Evolutionary conservation across 163 green algal genomes (phyloP), one percentile per base, ranked within the genome.

Genomic region (Scenedesmus sp.): DNA sequence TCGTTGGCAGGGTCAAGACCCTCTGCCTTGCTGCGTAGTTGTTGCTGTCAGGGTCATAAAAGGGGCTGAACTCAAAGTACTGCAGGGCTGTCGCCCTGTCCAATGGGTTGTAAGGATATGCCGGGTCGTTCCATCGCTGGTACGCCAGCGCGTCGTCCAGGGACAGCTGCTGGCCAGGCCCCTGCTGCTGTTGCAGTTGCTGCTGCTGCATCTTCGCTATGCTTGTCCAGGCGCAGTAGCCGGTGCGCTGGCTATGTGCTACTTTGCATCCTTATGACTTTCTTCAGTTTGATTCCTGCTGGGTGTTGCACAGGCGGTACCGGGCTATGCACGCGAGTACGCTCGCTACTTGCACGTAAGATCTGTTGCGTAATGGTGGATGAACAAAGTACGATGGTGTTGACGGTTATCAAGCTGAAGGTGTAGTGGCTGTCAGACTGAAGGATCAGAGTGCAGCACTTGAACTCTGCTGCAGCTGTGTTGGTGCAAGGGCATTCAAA

Each of bases 61-160:
- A 99, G 0, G 97, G 95, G 0, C 95, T 98, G 15, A 96, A 85
- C 37, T 96, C 88, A 85, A 99, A 99, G 91, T 99, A 99, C 22
- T 94, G 89, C 3, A 99, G 90, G 13, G 93, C 96, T 15, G 90
- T 94, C 18, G 85, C 76, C 0, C 89, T 82, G 85, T 96, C 96
- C 30, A 97, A 91, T 24, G 94, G 95, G 70, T 92, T 81, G 56
- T 86, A 89, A 4, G 92, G 92, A 42, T 92, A 94, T 3, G 82
- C 35, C 9, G 90, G 92, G 84, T 94, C 92, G 59, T 87, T 88
- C 91, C 91, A 94, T 22, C 72, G 82, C 82, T 87, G 83, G 85
- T 92, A 86, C 7, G 65, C 40, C 0, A 81, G 33, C 42, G 59
- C 33, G 49, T 91, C 87, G 42, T 87, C 87, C 56, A 91, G 70